Conservation (phyloP, 345 rosid genomes). For the Lenwebbia sp. region DNA sequence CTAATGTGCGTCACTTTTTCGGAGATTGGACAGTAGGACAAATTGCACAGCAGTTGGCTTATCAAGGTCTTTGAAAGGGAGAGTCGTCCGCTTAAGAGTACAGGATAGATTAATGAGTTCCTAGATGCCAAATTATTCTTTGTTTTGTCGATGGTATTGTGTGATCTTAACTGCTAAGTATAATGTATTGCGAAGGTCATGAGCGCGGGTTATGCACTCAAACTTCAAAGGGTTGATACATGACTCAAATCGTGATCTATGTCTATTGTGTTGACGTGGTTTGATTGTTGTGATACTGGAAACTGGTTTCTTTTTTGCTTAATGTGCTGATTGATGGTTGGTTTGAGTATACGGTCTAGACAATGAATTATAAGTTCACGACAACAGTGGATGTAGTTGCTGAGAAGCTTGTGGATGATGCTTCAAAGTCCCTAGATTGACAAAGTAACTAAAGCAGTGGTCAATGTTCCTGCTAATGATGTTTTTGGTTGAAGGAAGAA, state of each 20-base stretch:
- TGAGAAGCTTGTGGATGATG: too few relatives aligned
- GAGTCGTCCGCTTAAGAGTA: not conserved
- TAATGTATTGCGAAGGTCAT: not conserved
- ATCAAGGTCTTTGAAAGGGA: not conserved
- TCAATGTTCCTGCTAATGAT: too few relatives aligned
- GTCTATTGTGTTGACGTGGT: not conserved
- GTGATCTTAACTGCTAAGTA: not conserved
- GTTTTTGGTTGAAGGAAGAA: too few relatives aligned
- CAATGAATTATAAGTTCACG: too few relatives aligned
- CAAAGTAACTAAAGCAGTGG: too few relatives aligned
- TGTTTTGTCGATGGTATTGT: not conserved
- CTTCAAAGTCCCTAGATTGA: too few relatives aligned
- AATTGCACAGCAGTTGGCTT: not conserved
- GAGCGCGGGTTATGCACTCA: not conserved
- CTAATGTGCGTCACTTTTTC: not conserved
- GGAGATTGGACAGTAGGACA: not conserved
- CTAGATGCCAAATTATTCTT: not conserved
- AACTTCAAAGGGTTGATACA: not conserved
- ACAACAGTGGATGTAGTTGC: too few relatives aligned
- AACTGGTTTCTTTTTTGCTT: not conserved
- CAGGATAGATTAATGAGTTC: not conserved
- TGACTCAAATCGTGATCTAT: not conserved
- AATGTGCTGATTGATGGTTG: not conserved
- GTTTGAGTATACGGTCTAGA: not conserved
- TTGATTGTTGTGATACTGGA: not conserved